Percentiles rank a stretch among this genome's conserved stretches.
Evolutionary conservation across 2,329 filamentous ascomycete species (phyloP).

Genomic region (Paraphoma chrysanthemicola): DNA sequence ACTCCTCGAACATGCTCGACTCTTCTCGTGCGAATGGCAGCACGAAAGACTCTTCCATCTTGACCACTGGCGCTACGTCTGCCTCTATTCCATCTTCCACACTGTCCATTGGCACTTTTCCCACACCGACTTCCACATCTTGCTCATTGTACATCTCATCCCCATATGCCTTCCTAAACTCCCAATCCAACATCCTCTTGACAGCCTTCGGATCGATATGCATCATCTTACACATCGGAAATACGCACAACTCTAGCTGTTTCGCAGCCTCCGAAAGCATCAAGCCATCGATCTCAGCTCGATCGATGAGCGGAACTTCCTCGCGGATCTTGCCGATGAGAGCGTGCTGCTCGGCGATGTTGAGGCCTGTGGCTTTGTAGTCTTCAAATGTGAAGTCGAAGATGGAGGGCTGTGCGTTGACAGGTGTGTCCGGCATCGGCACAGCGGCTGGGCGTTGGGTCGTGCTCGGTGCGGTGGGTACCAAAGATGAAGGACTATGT

Average conservation of each 20-base stretch:
- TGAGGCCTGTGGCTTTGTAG: constrained; percentile 12
- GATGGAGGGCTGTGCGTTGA: not conserved
- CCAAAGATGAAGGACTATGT: not conserved
- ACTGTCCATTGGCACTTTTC: not conserved
- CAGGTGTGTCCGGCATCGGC: not conserved
- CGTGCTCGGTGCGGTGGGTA: too few relatives aligned
- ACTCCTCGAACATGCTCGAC: not conserved
- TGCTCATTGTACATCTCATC: not conserved
- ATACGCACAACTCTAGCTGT: constrained; percentile 5
- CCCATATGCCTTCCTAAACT: constrained; percentile 10
- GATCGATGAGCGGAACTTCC: constrained; percentile 11
- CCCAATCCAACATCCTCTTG: constrained; percentile 12
- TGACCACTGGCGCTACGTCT: not conserved
- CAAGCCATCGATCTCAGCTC: constrained; percentile 8
- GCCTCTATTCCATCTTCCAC: not conserved
- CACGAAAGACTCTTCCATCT: not conserved
- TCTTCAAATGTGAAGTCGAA: constrained; percentile 8
- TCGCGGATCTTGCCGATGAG: constrained; percentile 9
- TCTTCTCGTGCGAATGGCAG: not conserved
- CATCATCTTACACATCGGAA: constrained; percentile 13
- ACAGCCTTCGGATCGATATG: constrained; percentile 6
- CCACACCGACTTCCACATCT: not conserved
- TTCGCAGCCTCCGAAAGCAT: constrained; percentile 1
- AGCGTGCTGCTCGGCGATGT: constrained; percentile 3
- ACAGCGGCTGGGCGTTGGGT: not conserved